Evolutionary conservation across 768 basidiomycete genomes (phyloP).

Genomic region (Trichaptum fuscoviolaceum): DNA sequence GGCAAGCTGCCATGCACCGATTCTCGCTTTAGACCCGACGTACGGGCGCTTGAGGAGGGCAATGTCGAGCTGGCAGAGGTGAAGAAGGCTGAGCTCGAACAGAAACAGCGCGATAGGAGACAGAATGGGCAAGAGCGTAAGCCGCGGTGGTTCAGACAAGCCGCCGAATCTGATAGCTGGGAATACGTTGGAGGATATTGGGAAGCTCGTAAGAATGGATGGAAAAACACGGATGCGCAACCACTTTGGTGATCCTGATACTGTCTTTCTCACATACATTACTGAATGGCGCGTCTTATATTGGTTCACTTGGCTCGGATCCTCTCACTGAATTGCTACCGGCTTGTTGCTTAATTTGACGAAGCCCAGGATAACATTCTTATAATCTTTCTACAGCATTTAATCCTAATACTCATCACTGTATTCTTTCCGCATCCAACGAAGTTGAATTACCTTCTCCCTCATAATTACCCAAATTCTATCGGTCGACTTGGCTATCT

Average conservation of each 20-base stretch:
- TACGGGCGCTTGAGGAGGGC: conserved; percentile 78
- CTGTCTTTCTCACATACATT: background rate
- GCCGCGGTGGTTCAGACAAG: conserved; percentile 74
- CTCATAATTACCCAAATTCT: background rate
- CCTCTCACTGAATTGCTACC: background rate
- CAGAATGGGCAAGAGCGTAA: conserved; percentile 49
- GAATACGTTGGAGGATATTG: conserved; percentile 76
- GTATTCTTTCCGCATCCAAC: background rate
- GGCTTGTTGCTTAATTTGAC: background rate
- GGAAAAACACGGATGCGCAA: conserved; percentile 46
- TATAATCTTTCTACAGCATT: background rate
- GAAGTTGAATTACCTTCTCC: background rate
- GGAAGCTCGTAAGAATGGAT: conserved; percentile 64
- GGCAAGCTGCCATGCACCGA: conserved; percentile 72
- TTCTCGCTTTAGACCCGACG: conserved; percentile 76
- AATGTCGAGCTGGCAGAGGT: conserved; percentile 63
- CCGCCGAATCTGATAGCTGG: conserved; percentile 56
- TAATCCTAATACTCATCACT: background rate
- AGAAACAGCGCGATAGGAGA: conserved; percentile 69
- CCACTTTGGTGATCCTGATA: conserved; percentile 55
- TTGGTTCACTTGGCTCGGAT: background rate
- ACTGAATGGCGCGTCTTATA: background rate
- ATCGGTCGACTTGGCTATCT: background rate
- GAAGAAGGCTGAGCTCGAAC: conserved; percentile 70
- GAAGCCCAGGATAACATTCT: background rate